Evolutionary conservation across 2,329 filamentous ascomycete species (phyloP), one percentile per base, ranked within the genome.

Genomic region (Aspergillus flavus): DNA sequence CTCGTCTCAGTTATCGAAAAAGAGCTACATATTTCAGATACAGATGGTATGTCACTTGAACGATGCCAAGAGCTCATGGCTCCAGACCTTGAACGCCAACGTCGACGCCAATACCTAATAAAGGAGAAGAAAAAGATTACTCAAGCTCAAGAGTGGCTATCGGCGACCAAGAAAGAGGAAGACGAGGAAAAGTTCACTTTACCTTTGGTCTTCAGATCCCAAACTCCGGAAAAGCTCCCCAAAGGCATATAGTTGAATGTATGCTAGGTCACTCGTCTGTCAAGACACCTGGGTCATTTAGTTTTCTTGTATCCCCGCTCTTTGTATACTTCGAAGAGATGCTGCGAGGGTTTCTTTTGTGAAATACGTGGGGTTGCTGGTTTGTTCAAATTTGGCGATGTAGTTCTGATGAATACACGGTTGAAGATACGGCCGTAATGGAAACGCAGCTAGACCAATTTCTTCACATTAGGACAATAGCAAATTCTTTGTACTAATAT

Each of bases 21-120:
- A 0, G 68, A 72, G 4, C 59, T 80, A 1, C 64, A 72, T 1
- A 76, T 78, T 1, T 61, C 68, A 3, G 71, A 72, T 2, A 66
- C 69, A 1, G 73, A 77, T 43, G 74, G 78, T 78, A 68, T 59
- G 71, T 67, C 3, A 2, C 63, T 69, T 1, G 75, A 76, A 2
- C 70, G 75, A 1, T 79, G 77, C 53, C 66, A 73, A 3, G 70
- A 75, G 9, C 64, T 80, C 0, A 79, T 80, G 75, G 73, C 73
- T 0, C 77, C 79, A 54, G 76, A 79, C 10, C 71, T 71, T 0
- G 75, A 75, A 11, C 72, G 76, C 6, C 75, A 78, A 46, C 65
- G 66, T 11, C 74, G 76, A 7, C 73, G 78, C 0, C 65, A 66
- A 12, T 61, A 68, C 6, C 62, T 80, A 1, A 52, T 64, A 1